Base-by-base conservation (phyloP, 805 yeast genomes). In the Nakazawaea pomicola region DNA sequence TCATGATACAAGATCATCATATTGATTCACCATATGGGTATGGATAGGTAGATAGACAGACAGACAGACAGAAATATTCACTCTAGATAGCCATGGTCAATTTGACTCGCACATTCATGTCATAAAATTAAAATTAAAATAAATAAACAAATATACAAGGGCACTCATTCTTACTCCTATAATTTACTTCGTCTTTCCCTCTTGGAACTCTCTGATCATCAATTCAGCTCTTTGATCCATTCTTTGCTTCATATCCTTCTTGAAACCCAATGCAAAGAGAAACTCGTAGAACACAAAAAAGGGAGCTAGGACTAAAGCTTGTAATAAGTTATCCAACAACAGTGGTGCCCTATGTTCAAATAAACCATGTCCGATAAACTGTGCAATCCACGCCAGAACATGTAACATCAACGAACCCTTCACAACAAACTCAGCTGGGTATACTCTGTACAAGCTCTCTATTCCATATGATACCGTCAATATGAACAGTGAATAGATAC, bases 251-350 rank as follows among this genome's bases (percentile, higher is more conserved):
- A 82, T 58, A 20, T 72, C 76, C 40, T 59, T 60, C 50, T 77
- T 68, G 53, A 63, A 73, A 0, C 96, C 96, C n/a, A 79, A 50
- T 42, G 64, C 58, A 52, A 87, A 86, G 11, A 85, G 70, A 3
- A 82, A 54, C 58, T 93, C 98, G 57, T 80, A 86, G 11, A 80
- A 65, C 4, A 89, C 95, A 57, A 91, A 90, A 54, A 76, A 88
- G 1, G 98, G 98, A 1, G 98, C 98, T 47, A 90, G 66, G 0
- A 91, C 88, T 15, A 91, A 58, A 4, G 97, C 93, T 55, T 89
- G 97, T 4, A 81, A 63, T 33, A 88, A 64, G 55, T 82, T 90
- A 53, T 90, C 96, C 30, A 87, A 58, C 39, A 91, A 61, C 0
- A 98, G 96, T 0, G 99, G 99, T 0, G 89, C 84, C 31, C 87